Base-by-base conservation (phyloP, 176 grass and related monocot species). In the Paspalum notatum region DNA sequence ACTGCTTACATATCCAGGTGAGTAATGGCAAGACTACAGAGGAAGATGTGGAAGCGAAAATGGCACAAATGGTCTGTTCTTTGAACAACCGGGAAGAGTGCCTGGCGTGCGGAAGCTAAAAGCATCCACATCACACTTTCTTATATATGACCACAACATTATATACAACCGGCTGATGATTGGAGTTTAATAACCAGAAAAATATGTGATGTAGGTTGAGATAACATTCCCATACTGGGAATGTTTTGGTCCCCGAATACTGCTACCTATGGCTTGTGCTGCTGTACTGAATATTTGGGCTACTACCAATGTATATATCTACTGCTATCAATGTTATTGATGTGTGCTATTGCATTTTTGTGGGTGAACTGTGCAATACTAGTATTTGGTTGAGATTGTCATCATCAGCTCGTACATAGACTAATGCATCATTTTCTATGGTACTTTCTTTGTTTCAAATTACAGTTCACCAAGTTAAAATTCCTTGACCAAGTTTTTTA, bases 11-110 rank as follows among this genome's bases (percentile, higher is more conserved):
- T 64, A 38, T 68, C n/a, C 87, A 92, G 93, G 90, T 71, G 21
- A 15, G 57, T 27, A 68, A 80, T 68, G 82, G 24, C 63, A 87
- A 85, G 27, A 37, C 62, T 16, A 8, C 57, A 68, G 71, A 95
- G 72, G 90, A 89, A 11, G 88, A 97, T 1, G 65, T 85, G 0
- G 96, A 99, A 76, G 92, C 89, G 6, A 96, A 99, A 83, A 93
- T 99, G 97, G 93, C 93, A 16, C 97, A 99, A 18, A 86, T 99
- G n/a, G 91, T 88, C 32, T 99, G 97, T 78, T 99, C 93, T 56
- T 85, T 99, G 75, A 95, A 93, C 75, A 99, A 99, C 73, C 74
- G 85, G 51, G 97, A 99, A 55, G 97, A 93, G 21, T 99, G 97
- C 82, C 25, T 96, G 48, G 88, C 97, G 5, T 99, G 97, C 21